A percentile compares a stretch with the other conserved stretches of the same genome.
Evolutionary conservation across 768 basidiomycete genomes (phyloP).

Genomic region (Tulasnella sp.): DNA sequence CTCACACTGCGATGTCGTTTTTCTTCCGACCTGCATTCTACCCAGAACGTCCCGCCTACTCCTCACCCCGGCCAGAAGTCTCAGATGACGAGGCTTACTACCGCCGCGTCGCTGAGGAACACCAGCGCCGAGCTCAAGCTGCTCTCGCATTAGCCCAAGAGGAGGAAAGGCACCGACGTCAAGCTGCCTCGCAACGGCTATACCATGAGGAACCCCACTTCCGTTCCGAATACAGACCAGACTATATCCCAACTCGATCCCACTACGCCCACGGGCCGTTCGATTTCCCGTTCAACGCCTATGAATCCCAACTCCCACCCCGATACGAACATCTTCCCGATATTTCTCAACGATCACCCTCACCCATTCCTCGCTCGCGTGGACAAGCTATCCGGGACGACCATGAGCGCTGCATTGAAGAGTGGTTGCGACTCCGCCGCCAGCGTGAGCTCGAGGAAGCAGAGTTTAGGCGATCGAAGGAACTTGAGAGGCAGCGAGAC

Average conservation of each 20-base stretch:
- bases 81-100: background rate
- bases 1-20: background rate
- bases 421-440: background rate
- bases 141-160: constrained; percentile 9
- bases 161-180: background rate
- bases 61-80: background rate
- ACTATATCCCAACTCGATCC: background rate
- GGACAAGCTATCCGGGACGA: background rate
- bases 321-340: background rate
- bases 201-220: background rate
- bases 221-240: background rate
- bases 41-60: background rate
- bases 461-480: background rate
- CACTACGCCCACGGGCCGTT: background rate
- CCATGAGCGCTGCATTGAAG: background rate
- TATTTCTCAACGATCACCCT: background rate
- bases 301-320: background rate
- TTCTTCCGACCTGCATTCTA: background rate
- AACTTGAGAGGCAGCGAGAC: background rate
- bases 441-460: background rate
- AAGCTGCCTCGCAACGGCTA: background rate
- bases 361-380: background rate
- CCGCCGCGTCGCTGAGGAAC: background rate
- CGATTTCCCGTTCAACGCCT: background rate
- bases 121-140: constrained; percentile 2